phyloP scores from a whole-genome alignment of 2,329 filamentous ascomycete species.

The Sarocladium strictum region DNA sequence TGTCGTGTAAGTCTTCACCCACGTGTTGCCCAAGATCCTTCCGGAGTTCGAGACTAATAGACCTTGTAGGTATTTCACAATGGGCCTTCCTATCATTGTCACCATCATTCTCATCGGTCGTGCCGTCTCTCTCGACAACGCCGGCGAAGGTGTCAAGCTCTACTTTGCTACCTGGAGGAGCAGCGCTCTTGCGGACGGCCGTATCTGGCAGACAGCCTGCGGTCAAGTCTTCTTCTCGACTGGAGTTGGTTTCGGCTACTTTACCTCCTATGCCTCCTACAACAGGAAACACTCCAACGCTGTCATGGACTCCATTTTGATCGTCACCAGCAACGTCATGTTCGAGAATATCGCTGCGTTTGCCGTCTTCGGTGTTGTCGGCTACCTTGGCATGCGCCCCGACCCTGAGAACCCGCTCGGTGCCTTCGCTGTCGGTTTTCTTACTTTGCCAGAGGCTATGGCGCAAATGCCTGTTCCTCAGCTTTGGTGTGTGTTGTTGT shows the following conservation, averaged over 20 bases:
- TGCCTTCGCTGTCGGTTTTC: constrained; percentile 50
- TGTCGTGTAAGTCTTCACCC: constrained; percentile 32
- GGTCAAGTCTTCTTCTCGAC: constrained; percentile 57
- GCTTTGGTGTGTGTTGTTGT: constrained; percentile 52
- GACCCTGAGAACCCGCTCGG: constrained; percentile 37
- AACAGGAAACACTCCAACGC: constrained; percentile 53
- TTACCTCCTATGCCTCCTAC: constrained; percentile 53
- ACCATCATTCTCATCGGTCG: constrained; percentile 51
- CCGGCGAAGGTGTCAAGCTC: constrained; percentile 43
- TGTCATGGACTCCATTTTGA: constrained; percentile 51
- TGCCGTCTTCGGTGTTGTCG: constrained; percentile 49
- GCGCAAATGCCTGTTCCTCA: constrained; percentile 51
- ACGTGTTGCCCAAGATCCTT: not conserved
- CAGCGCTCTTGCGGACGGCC: constrained; percentile 41
- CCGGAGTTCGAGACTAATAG: not conserved
- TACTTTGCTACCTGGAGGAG: constrained; percentile 41
- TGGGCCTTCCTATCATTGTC: constrained; percentile 52
- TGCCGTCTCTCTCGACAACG: constrained; percentile 47
- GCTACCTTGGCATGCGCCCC: constrained; percentile 33
- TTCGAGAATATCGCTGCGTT: constrained; percentile 49
- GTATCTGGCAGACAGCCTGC: constrained; percentile 53
- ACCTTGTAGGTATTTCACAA: constrained; percentile 44
- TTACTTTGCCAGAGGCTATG: constrained; percentile 51
- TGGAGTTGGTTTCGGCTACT: constrained; percentile 53
- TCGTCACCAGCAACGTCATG: constrained; percentile 47